Evolutionary conservation across 1,284 basidiomycete species (phyloP), one percentile per base, ranked within the genome.

Genomic region (Phylloporus gajari): DNA sequence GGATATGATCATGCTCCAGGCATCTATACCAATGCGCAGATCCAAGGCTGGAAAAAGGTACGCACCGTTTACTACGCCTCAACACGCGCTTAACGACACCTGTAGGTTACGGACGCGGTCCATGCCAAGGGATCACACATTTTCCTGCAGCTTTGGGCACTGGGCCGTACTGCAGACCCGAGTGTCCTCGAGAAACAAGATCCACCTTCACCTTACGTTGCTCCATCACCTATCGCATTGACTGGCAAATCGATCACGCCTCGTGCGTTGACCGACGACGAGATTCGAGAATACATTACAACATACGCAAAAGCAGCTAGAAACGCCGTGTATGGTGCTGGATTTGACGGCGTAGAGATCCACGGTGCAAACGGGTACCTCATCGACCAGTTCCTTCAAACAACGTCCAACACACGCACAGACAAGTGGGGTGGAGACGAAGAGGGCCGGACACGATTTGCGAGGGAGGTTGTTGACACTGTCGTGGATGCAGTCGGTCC

Each of bases 141-240:
- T 68, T 86, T 79, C 74, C 40, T 79, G 3, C 87, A 88, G 73
- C 77, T 87, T 1, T 86, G 86, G 86, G 85, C 85, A 1, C 75
- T 85, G 21, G 86, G 85, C 12, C 82, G 86, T 5, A 75, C 80
- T 0, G 84, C 85, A 15, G 67, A 78, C 0, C 71, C 72, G 4
- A 53, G 75, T 2, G 67, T 83, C 11, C 81, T 84, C 11, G 71
- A 71, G 27, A 56, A 69, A 2, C 77, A 81, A 48, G 76, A 83
- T 46, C 74, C 72, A 1, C 71, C 75, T 4, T 77, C 77, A 21
- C 75, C 78, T 1, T 86, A 82, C 68, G 81, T 83, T 13, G 80
- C 83, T 5, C 84, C 88, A 0, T 90, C 90, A 0, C 69, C 82
- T 25, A 76, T 89, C 69, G 80, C 86, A n/a, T 81, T 88, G 23